Evolutionary conservation across 495 filamentous ascomycete species (phyloP).

Genomic region (Talaromyces borbonicus): DNA sequence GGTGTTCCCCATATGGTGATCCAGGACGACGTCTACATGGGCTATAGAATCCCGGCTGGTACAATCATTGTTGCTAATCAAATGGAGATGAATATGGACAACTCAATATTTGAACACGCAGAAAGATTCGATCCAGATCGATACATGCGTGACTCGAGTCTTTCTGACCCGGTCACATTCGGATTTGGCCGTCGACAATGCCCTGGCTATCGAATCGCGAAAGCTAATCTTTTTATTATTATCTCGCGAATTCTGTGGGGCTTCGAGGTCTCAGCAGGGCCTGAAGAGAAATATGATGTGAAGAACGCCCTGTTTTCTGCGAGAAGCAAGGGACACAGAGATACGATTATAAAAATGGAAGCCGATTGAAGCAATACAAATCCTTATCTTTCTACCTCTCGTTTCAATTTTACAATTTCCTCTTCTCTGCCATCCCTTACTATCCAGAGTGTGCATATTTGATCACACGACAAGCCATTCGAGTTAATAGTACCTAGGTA

Average conservation of each 20-base stretch:
- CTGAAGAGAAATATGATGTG: too few relatives aligned
- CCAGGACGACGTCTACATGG: conserved; percentile 41
- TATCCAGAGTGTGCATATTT: too few relatives aligned
- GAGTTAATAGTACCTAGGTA: too few relatives aligned
- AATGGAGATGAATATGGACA: conserved; percentile 34
- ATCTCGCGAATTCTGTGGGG: conserved; percentile 43
- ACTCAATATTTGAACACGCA: conserved; percentile 27
- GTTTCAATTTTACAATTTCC: too few relatives aligned
- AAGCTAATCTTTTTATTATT: conserved; percentile 34
- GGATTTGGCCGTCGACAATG: conserved; percentile 16
- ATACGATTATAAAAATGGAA: too few relatives aligned
- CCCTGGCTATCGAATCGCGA: conserved; percentile 39
- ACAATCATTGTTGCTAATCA: conserved; percentile 29
- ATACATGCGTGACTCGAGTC: conserved; percentile 23
- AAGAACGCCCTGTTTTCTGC: too few relatives aligned
- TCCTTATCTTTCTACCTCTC: too few relatives aligned
- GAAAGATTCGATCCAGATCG: conserved; percentile 31
- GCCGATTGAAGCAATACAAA: too few relatives aligned
- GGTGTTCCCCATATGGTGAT: conserved; percentile 41
- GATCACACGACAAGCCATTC: too few relatives aligned
- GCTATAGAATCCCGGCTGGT: conserved; percentile 35
- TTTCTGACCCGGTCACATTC: conserved; percentile 17
- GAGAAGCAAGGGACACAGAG: too few relatives aligned
- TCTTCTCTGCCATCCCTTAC: too few relatives aligned
- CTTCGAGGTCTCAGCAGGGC: too few relatives aligned